Evolutionary conservation across 345 rosid genomes (phyloP).

Genomic region (Eucalyptus caleyi): DNA sequence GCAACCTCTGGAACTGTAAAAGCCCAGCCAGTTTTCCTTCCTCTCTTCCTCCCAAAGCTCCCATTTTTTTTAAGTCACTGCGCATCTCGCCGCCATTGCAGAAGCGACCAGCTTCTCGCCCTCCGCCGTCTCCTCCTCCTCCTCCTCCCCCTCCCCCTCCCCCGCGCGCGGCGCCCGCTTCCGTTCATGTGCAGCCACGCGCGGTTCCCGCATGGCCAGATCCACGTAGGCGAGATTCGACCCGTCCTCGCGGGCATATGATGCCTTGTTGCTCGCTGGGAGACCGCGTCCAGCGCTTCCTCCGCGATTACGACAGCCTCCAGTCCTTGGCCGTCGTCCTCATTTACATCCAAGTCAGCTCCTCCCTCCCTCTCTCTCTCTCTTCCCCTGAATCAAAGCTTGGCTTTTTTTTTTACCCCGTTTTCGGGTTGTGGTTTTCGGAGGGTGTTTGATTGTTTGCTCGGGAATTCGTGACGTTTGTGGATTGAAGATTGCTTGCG

Average conservation of each 20-base stretch:
- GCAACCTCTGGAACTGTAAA: neutral
- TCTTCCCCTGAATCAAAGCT: neutral
- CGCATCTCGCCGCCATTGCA: neutral
- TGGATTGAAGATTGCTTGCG: conserved; percentile 54
- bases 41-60: neutral
- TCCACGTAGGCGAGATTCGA: neutral
- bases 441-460: neutral
- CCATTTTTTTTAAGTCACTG: neutral
- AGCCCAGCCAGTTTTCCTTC: neutral
- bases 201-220: neutral
- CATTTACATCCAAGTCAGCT: conserved; percentile 62
- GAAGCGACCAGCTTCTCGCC: neutral
- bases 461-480: neutral
- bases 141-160: neutral
- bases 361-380: neutral
- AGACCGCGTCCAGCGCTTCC: conserved; percentile 39
- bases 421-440: neutral
- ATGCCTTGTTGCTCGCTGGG: conserved; percentile 16
- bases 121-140: neutral
- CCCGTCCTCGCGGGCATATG: neutral
- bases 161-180: neutral
- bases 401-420: neutral
- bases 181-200: neutral
- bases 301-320: conserved; percentile 67
- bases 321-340: conserved; percentile 62